Base-by-base conservation (phyloP, 495 filamentous ascomycete genomes). In the Recurvomyces mirabilis region DNA sequence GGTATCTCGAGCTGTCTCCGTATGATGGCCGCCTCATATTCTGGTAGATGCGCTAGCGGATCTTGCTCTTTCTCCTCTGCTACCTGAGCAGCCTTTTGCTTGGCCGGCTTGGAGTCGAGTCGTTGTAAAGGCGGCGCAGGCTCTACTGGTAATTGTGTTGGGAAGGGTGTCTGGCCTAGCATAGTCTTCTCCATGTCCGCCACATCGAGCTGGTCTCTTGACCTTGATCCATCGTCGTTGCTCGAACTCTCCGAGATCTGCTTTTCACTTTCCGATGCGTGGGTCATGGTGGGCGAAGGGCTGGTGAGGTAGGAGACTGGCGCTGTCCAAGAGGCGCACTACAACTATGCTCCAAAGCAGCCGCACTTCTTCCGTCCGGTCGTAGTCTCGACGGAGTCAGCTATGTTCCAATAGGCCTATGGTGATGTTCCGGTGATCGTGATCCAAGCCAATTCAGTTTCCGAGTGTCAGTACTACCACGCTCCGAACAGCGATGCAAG, bases 1-100 rank as follows among this genome's bases (percentile, higher is more conserved):
- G 77, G 79, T 0, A 79, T 76, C 31, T 82, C 69, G 38, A 94
- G 65, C 61, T 94, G 85, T 50, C 66, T 67, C 60, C 74, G 72
- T 31, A 93, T 55, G 35, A 91, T 75, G 36, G 73, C 67, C 41
- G 69, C 69, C 56, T 93, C 84, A 53, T 77, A 60, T 23, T 67
- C 59, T 11, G 78, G 70, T 15, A 86, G 68, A 59, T 82, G 77
- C 44, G 52, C 53, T 34, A 67, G 58, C 11, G 65, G 54, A 40
- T 75, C 66, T 22, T 62, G 53, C 3, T 62, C 55, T 20, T 51
- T 43, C 21, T 68, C 53, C 14, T 68, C 62, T 17, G 62, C 29
- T 1, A 29, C 26, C 7, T n/a, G 7, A 7, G 7, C 26, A 7
- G 7, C 26, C 14, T 23, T 46, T 17, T 68, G 22, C 4, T 41